Conservation (phyloP, 768 basidiomycete genomes). For the Postia placenta region DNA sequence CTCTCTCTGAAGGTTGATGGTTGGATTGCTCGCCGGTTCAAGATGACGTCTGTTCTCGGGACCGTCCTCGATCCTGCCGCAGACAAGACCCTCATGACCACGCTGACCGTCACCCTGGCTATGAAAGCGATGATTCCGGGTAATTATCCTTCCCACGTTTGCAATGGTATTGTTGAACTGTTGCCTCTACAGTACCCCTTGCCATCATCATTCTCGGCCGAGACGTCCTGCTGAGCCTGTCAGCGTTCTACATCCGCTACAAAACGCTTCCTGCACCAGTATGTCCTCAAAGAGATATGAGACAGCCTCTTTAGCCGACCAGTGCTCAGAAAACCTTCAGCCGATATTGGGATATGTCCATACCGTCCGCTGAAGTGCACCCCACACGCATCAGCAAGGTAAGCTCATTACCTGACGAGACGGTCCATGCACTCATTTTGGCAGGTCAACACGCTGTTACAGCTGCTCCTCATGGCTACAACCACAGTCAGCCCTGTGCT, state of each 20-base stretch:
- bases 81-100: conserved; percentile 94
- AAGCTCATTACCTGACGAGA: conserved; percentile 1
- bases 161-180: too few species aligned
- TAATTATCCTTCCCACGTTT: conserved; percentile 33
- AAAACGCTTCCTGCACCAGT: conserved; percentile 85
- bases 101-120: conserved; percentile 79
- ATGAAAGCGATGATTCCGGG: conserved; percentile 81
- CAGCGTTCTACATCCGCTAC: conserved; percentile 92
- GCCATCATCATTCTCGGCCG: conserved; percentile 85
- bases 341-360: conserved; percentile 94
- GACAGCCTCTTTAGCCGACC: not conserved
- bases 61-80: conserved; percentile 96
- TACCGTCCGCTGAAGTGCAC: conserved; percentile 91
- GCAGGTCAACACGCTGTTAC: conserved; percentile 88
- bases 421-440: not conserved
- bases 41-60: conserved; percentile 88
- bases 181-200: conserved; percentile 64
- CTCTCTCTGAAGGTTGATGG: conserved; percentile 69
- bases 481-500: conserved; percentile 85
- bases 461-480: conserved; percentile 84
- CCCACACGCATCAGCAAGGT: conserved; percentile 96
- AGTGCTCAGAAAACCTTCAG: conserved; percentile 74
- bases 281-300: conserved; percentile 23
- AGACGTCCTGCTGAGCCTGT: conserved; percentile 78
- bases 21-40: conserved; percentile 78